phyloP scores from a whole-genome alignment of 208 protist species.

The Acanthamoeba lenticulata region DNA sequence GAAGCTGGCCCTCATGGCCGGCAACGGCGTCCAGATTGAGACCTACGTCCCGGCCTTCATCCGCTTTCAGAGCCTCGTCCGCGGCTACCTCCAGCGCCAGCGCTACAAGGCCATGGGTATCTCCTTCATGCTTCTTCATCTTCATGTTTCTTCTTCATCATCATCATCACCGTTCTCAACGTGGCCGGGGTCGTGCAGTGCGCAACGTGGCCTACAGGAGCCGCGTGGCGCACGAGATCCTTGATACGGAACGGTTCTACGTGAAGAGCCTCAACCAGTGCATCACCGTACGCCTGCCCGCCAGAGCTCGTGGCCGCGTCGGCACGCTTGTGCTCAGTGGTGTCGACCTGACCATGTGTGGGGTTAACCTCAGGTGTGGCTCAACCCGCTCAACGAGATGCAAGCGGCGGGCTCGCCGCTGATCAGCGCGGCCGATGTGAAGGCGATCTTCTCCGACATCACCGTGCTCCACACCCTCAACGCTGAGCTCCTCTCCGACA shows the following conservation, averaged over 20 bases:
- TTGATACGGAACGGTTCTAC: slow-evolving; percentile 19
- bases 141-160: background rate
- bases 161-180: background rate
- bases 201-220: slow-evolving; percentile 29
- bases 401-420: background rate
- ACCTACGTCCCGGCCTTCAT: slow-evolving; percentile 35
- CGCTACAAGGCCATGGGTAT: slow-evolving; percentile 35
- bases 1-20: slow-evolving; percentile 51
- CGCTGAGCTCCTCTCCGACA: background rate
- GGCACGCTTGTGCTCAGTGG: background rate
- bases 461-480: background rate
- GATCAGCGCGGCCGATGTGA: background rate
- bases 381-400: slow-evolving; percentile 30
- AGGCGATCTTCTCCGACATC: slow-evolving; percentile 45
- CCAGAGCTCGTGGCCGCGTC: background rate
- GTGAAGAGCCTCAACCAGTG: background rate
- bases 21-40: slow-evolving; percentile 31
- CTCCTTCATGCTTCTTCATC: background rate
- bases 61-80: slow-evolving; percentile 4
- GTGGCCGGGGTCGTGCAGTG: background rate
- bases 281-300: background rate
- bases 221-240: slow-evolving; percentile 11
- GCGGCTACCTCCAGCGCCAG: slow-evolving; percentile 7
- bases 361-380: slow-evolving; percentile 26
- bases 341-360: no score